Conservation (phyloP, 192 early-diverging fungal species). For the Coemansia sp. region DNA sequence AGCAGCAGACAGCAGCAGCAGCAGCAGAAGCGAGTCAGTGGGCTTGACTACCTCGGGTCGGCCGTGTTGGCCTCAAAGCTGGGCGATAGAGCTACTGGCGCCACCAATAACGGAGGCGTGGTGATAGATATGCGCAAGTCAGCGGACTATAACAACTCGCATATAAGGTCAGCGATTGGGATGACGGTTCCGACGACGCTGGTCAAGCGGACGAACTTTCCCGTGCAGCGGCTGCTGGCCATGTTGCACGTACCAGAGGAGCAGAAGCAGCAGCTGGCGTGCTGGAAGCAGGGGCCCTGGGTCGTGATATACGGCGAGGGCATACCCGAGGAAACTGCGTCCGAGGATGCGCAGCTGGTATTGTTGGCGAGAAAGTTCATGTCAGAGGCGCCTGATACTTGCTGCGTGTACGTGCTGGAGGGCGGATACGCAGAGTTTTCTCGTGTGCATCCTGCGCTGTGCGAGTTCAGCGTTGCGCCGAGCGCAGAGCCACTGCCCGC, state of each 20-base stretch:
- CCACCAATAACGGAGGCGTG: constrained; percentile 42
- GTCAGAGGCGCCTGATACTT: constrained; percentile 44
- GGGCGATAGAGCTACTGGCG: not conserved
- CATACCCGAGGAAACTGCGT: constrained; percentile 45
- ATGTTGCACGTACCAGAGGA: constrained; percentile 58
- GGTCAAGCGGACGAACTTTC: constrained; percentile 65
- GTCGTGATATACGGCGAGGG: constrained; percentile 74
- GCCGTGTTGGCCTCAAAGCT: constrained; percentile 11
- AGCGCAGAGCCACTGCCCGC: not conserved
- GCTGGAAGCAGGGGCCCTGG: constrained; percentile 61
- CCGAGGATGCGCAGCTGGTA: constrained; percentile 57
- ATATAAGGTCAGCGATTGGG: constrained; percentile 64
- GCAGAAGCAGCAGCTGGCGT: constrained; percentile 51
- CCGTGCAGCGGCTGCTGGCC: constrained; percentile 64
- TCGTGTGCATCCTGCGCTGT: constrained; percentile 14
- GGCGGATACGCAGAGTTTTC: constrained; percentile 44
- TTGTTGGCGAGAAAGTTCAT: constrained; percentile 67
- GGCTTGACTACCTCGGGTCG: constrained; percentile 14
- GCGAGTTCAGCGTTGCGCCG: constrained; percentile 13
- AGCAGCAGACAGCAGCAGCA: not conserved
- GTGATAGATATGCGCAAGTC: constrained; percentile 75
- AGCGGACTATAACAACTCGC: constrained; percentile 56
- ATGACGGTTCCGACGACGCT: constrained; percentile 76
- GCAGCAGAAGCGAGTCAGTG: not conserved
- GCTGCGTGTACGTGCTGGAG: constrained; percentile 36